A percentile compares a stretch with the other conserved stretches of the same genome.
Conservation (phyloP, 371 early-diverging fungal genomes). For the Phascolomyces articulosus region DNA sequence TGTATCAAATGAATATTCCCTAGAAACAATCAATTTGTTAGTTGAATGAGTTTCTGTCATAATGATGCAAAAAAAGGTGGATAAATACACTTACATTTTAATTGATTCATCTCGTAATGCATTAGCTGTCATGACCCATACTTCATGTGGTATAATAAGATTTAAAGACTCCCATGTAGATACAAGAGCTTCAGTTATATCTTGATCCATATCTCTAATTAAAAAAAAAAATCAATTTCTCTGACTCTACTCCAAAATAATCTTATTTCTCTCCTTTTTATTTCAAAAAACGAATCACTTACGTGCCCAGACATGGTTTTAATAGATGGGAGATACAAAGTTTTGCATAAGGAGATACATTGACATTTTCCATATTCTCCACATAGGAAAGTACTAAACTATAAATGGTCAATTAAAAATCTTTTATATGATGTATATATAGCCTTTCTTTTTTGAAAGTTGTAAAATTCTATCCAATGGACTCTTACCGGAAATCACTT, state of each 20-base stretch:
- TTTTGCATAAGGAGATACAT: constrained; percentile 6
- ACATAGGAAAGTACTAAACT: constrained; percentile 7
- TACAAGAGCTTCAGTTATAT: constrained; percentile 30
- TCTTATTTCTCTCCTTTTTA: too few species aligned
- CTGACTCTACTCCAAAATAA: too few species aligned
- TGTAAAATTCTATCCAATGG: too few species aligned
- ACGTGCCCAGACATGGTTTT: constrained; percentile 30
- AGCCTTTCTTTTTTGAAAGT: too few species aligned
- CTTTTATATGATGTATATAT: neutral
- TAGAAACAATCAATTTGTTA: neutral
- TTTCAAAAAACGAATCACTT: too few species aligned
- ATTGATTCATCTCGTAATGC: constrained; percentile 5
- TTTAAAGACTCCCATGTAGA: constrained; percentile 47
- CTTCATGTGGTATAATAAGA: constrained; percentile 37
- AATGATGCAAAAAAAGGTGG: neutral
- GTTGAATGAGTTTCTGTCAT: neutral
- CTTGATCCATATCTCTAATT: constrained; percentile 15
- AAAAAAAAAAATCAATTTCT: neutral
- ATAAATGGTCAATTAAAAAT: neutral
- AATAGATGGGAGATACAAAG: constrained; percentile 20
- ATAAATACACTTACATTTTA: neutral
- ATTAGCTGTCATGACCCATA: constrained; percentile 44
- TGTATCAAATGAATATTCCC: constrained; percentile 36
- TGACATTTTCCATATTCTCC: constrained; percentile 3
- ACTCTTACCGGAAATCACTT: neutral